Percentiles rank a stretch among this genome's conserved stretches.
Conservation (phyloP, 140 eudicot genomes). For the Senecio squalidus region DNA sequence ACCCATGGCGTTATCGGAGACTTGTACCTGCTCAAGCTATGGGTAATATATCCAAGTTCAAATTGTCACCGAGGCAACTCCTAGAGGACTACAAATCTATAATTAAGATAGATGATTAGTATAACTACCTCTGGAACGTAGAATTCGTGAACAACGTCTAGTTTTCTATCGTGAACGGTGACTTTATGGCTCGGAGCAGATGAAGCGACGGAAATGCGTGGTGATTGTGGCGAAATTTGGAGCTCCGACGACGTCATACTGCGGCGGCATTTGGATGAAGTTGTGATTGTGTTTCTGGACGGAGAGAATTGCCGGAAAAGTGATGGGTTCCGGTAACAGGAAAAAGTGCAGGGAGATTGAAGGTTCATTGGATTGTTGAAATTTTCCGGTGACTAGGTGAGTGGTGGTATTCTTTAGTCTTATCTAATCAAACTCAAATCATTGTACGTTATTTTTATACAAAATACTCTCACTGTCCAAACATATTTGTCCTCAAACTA, state of each 20-base stretch:
- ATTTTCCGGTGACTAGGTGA: slow-evolving; percentile 20
- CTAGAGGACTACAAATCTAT: no score
- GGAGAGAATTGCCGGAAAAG: slow-evolving; percentile 20
- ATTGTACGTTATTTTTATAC: background rate
- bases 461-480: no score
- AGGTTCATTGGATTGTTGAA: slow-evolving; percentile 40
- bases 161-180: slow-evolving; percentile 82
- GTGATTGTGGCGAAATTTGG: slow-evolving; percentile 26
- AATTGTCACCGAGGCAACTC: no score
- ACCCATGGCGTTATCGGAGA: no score
- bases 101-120: no score
- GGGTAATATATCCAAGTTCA: no score
- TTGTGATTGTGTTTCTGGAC: slow-evolving; percentile 4
- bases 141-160: slow-evolving; percentile 73
- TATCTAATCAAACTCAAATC: slow-evolving; percentile 13
- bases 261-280: slow-evolving; percentile 28
- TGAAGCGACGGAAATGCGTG: slow-evolving; percentile 32
- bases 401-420: slow-evolving; percentile 16
- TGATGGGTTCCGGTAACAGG: slow-evolving; percentile 35
- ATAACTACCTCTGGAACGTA: slow-evolving; percentile 80
- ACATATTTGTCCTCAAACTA: no score
- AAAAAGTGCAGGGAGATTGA: slow-evolving; percentile 40
- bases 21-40: no score
- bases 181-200: slow-evolving; percentile 73
- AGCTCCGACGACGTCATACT: slow-evolving; percentile 54